Conservation (phyloP, 257 asterid species). For the Forsythia viridissima region DNA sequence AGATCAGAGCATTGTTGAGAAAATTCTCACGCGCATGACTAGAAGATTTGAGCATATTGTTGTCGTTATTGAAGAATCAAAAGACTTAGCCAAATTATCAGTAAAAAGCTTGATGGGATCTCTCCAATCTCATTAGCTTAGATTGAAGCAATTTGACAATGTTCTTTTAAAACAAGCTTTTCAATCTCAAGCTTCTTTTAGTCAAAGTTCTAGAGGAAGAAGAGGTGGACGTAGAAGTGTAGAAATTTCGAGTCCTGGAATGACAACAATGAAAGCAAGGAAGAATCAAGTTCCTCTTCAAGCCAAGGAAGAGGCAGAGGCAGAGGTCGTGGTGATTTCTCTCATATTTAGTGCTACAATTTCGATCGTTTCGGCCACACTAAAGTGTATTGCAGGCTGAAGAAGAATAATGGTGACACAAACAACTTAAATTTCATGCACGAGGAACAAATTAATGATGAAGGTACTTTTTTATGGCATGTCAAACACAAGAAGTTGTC, state of each 20-base stretch:
- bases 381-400: background rate
- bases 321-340: background rate
- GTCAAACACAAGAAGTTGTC: no score
- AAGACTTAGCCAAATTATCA: background rate
- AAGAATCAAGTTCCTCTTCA: no score
- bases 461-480: no score
- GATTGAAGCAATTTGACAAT: background rate
- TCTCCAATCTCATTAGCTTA: background rate
- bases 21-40: background rate
- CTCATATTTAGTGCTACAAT: background rate
- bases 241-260: background rate
- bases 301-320: no score
- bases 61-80: background rate
- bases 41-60: slow-evolving; percentile 3
- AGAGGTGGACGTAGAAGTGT: background rate
- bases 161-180: background rate
- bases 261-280: no score
- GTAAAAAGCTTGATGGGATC: background rate
- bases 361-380: background rate
- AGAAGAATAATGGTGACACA: no score
- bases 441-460: no score
- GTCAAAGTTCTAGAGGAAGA: background rate
- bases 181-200: background rate
- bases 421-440: background rate
- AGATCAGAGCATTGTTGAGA: background rate